Conservation (phyloP, 2,329 filamentous ascomycete genomes). For the Venturia nashicola region DNA sequence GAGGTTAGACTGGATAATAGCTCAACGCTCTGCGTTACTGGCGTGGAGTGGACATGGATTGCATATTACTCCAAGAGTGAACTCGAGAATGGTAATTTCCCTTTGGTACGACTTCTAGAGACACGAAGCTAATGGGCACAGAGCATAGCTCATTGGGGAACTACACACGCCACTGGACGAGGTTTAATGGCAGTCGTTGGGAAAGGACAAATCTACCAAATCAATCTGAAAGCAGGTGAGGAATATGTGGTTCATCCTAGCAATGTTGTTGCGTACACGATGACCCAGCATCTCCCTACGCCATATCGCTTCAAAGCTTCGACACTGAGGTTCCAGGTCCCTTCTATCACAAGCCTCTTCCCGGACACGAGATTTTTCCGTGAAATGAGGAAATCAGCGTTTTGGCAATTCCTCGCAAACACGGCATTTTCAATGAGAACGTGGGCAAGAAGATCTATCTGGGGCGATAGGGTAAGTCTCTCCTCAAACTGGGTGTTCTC, state of each 20-base stretch:
- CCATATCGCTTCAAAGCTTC: conserved; percentile 82
- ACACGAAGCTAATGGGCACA: conserved; percentile 18
- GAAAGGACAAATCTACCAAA: conserved; percentile 78
- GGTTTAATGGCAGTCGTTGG: conserved; percentile 77
- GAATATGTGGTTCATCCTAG: conserved; percentile 78
- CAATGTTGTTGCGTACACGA: conserved; percentile 77
- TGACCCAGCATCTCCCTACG: conserved; percentile 58
- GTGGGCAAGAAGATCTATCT: conserved; percentile 68
- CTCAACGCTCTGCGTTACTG: conserved; percentile 76
- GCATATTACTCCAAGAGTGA: conserved; percentile 60
- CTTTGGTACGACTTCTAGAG: neutral
- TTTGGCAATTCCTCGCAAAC: conserved; percentile 59
- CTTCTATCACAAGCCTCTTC: conserved; percentile 52
- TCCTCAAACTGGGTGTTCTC: conserved; percentile 5
- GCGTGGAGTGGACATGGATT: conserved; percentile 94
- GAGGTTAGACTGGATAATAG: conserved; percentile 87
- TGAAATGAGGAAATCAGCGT: conserved; percentile 56
- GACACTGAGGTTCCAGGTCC: conserved; percentile 64
- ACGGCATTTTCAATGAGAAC: conserved; percentile 60
- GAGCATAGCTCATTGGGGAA: conserved; percentile 80
- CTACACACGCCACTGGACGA: conserved; percentile 74
- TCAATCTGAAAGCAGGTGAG: conserved; percentile 70
- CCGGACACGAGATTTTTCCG: conserved; percentile 62
- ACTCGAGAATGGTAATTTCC: conserved; percentile 43
- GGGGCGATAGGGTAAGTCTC: conserved; percentile 64